Base-by-base conservation (phyloP, 257 asterid genomes). In the Primulina eburnea region DNA sequence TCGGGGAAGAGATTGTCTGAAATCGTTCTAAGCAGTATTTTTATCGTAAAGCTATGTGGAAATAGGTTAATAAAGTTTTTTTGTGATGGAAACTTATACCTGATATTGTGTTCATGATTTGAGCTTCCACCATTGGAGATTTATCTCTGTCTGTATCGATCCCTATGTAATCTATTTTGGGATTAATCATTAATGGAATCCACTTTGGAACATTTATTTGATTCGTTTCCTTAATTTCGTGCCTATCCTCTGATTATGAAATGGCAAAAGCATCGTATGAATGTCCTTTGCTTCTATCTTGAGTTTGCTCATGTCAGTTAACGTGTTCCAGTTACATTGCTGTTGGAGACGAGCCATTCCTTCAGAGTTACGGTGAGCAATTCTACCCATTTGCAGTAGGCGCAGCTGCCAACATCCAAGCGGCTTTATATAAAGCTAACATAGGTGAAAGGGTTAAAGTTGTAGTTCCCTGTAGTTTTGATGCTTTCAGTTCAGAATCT, bases 271-370 rank as follows among this genome's bases (percentile, higher is more conserved):
- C 56, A 50, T 50, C 8, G 56, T 16, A 50, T 5, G 56, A 50
- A 16, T 50, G 56, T 5, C 56, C 4, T 30, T 26, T 71, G 57
- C 9, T 24, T 53, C 59, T 34, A 9, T 53, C 26, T 66, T 40
- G 60, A 68, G 33, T 57, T 5, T 70, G 58, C 69, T 71, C 50
- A 70, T 47, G 32, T 66, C 59, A 21, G 64, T 43, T 67, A 64
- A 50, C 32, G 61, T 71, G 12, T 38, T 71, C 52, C 77, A 92
- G 98, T 77, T 89, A 85, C 68, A 77, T 92, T 43, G 89, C 94
- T 59, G 86, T 88, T 21, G 98, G 96, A 60, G 94, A 89, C 32
- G 95, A 89, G 74, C 90, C 94, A 38, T 89, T 89, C 77, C 56
- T 50, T 50, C 85, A 77, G 72, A 83, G 75, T 60, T 86, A 88